Conservation (phyloP, 2,329 filamentous ascomycete species). For the Escovopsis sp. region DNA sequence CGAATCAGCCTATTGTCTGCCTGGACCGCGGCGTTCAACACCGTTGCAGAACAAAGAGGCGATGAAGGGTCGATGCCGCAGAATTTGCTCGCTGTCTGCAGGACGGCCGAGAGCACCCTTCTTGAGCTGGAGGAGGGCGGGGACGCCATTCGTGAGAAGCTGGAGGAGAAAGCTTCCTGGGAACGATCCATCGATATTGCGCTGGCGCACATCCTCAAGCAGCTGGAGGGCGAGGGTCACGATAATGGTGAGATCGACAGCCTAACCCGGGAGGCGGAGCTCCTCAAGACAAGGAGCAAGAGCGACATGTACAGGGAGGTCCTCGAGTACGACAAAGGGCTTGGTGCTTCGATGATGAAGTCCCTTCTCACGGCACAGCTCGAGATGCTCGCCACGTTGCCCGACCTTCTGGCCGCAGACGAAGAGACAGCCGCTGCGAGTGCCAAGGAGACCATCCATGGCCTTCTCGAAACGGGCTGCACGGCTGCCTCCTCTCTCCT, state of each 20-base stretch:
- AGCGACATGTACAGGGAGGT: constrained; percentile 65
- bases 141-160: constrained; percentile 70
- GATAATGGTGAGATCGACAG: constrained; percentile 51
- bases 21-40: constrained; percentile 87
- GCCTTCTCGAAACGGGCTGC: constrained; percentile 63
- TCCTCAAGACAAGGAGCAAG: constrained; percentile 70
- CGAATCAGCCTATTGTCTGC: constrained; percentile 74
- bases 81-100: constrained; percentile 61
- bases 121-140: constrained; percentile 73
- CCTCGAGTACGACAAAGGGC: constrained; percentile 68
- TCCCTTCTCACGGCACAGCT: constrained; percentile 80
- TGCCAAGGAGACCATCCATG: constrained; percentile 61
- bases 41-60: constrained; percentile 51
- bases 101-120: constrained; percentile 79
- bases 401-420: constrained; percentile 66
- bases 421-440: constrained; percentile 70
- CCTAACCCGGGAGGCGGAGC: constrained; percentile 67
- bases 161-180: constrained; percentile 70
- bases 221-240: constrained; percentile 45
- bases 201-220: constrained; percentile 67
- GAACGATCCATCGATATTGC: constrained; percentile 77
- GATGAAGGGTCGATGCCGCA: constrained; percentile 43
- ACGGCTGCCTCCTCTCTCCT: constrained; percentile 63
- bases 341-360: constrained; percentile 65
- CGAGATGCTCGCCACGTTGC: constrained; percentile 71